These are phyloP conservation scores for Kurtzmaniella fragi DNA, from an alignment of 805 yeast genomes.

Conservation along the genomic window DNA sequence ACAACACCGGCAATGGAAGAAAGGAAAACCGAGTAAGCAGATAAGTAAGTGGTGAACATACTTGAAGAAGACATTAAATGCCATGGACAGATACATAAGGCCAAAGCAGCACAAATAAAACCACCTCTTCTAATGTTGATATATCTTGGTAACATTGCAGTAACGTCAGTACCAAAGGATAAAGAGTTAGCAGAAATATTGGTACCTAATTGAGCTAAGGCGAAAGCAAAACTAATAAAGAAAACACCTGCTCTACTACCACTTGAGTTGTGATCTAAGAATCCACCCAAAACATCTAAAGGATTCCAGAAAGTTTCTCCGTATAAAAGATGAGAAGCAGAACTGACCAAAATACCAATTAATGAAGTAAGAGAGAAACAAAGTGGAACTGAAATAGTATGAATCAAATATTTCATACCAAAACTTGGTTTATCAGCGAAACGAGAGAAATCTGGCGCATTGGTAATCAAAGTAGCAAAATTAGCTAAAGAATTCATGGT, in stretches of 20 bases:
- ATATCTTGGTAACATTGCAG: slow-evolving; percentile 59
- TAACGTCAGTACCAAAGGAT: slow-evolving; percentile 69
- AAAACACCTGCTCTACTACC: slow-evolving; percentile 42
- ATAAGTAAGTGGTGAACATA: slow-evolving; percentile 71
- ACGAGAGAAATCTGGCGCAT: slow-evolving; percentile 87
- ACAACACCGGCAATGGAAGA: slow-evolving; percentile 80
- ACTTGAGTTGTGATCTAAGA: slow-evolving; percentile 40
- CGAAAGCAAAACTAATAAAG: slow-evolving; percentile 64
- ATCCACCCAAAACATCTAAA: slow-evolving; percentile 63
- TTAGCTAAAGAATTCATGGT: slow-evolving; percentile 79
- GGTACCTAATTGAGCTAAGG: slow-evolving; percentile 73
- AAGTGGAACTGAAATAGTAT: slow-evolving; percentile 63
- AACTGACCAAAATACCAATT: slow-evolving; percentile 79
- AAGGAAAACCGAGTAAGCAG: slow-evolving; percentile 79
- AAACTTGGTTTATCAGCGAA: slow-evolving; percentile 52
- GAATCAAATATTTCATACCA: slow-evolving; percentile 35
- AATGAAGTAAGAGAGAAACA: slow-evolving; percentile 77
- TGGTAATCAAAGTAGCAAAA: slow-evolving; percentile 83
- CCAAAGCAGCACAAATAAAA: slow-evolving; percentile 66
- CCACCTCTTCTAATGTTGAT: slow-evolving; percentile 78
- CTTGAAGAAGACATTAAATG: slow-evolving; percentile 63
- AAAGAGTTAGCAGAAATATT: slow-evolving; percentile 70
- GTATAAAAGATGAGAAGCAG: slow-evolving; percentile 66
- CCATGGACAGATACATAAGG: slow-evolving; percentile 80
- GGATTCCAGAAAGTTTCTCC: slow-evolving; percentile 82